Conservation (phyloP, 305 asterid species). For the Nicotiana rustica region DNA sequence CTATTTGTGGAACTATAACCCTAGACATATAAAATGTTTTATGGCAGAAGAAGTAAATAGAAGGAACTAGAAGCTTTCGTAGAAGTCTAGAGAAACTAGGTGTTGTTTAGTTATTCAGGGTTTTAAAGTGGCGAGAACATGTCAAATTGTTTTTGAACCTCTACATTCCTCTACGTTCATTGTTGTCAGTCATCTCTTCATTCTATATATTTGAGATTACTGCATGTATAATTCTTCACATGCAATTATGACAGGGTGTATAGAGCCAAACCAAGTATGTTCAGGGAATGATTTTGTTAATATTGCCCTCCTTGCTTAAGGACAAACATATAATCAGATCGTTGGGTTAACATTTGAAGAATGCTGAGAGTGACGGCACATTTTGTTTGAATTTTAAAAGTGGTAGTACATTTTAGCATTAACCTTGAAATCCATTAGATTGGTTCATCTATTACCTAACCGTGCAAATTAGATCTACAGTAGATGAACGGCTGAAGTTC, state of each 20-base stretch:
- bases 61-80: constrained; percentile 4
- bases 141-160: constrained; percentile 21
- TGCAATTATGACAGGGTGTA: constrained; percentile 14
- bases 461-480: not conserved
- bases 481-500: constrained; percentile 4
- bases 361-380: not conserved
- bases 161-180: not conserved
- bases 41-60: not conserved
- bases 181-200: not conserved
- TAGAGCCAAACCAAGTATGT: constrained; percentile 19
- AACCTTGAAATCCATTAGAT: constrained; percentile 27
- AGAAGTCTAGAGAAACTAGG: not conserved
- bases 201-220: constrained; percentile 27
- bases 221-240: not conserved
- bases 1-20: constrained; percentile 4
- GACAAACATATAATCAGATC: constrained; percentile 1
- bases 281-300: not conserved
- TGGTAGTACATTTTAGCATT: constrained; percentile 4
- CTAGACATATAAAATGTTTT: not conserved
- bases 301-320: not conserved
- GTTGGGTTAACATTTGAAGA: constrained; percentile 18
- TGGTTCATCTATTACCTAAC: constrained; percentile 25
- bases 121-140: not conserved
- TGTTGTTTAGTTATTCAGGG: not conserved
- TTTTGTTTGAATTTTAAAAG: not conserved